Evolutionary conservation across 2,329 filamentous ascomycete species (phyloP), one percentile per base, ranked within the genome.

Genomic region (Cladosporium cucumerinum): DNA sequence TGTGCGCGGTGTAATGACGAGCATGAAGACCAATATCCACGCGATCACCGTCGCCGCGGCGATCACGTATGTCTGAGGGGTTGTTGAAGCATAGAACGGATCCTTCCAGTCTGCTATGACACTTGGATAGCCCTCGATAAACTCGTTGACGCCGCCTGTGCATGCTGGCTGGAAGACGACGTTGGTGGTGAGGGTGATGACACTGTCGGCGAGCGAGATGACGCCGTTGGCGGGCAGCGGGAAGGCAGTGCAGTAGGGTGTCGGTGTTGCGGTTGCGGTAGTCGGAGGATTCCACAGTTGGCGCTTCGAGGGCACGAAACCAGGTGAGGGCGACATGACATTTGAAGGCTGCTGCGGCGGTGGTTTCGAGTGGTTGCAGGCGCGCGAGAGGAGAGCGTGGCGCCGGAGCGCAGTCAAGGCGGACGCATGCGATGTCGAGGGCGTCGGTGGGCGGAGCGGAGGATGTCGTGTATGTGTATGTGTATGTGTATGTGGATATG

Each of bases 1-100:
- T 3, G 95, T 97, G 60, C 94, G 88, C n/a, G 94, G 94, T 0
- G 93, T 96, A 72, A 97, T 93, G 74, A 97, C 87, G 43, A 98
- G 87, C 85, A 97, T 96, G 68, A 97, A 91, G 70, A 97, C 89
- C 55, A 98, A 86, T 75, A 96, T 90, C 79, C 96, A 98, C 57
- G 93, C 90, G 58, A 96, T 89, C 63, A 97, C 90, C 0, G 93
- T 98, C 21, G 92, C 92, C 18, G 93, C 91, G 64, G 93, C 93
- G 62, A 98, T 90, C 54, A 93, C 93, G 75, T 97, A 99, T 72
- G 91, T 90, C 78, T 96, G 93, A 16, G 95, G 94, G 52, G 95
- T 94, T 23, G 92, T 93, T 43, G 93, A 97, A 63, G 93, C 90
- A 78, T 96, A 97, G 78, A 99, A 99, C 10, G 93, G 93, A 72